These are phyloP conservation scores for Aspergillus ruber DNA, from an alignment of 2,329 filamentous ascomycete species.

Conservation along the genomic window DNA sequence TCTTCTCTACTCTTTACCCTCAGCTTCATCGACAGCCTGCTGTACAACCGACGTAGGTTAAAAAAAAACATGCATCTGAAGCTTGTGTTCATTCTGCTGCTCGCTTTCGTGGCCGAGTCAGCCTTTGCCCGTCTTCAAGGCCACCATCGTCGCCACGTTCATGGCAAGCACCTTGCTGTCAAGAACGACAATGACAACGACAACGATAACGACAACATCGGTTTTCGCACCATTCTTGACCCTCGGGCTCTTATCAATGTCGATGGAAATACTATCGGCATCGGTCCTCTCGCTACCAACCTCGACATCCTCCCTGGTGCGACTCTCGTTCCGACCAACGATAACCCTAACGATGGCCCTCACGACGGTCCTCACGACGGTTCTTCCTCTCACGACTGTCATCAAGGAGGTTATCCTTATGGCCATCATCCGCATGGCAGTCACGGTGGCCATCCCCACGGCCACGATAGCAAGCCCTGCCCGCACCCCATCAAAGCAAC, in stretches of 20 bases:
- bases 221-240: neutral
- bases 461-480: neutral
- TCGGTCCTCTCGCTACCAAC: neutral
- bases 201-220: neutral
- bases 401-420: neutral
- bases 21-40: neutral
- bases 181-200: neutral
- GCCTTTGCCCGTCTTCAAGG: slow-evolving; percentile 21
- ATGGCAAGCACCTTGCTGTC: slow-evolving; percentile 6
- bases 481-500: slow-evolving; percentile 3
- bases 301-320: neutral
- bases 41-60: neutral
- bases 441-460: neutral
- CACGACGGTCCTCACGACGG: neutral
- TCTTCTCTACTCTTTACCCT: neutral
- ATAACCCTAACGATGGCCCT: neutral
- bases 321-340: neutral
- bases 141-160: slow-evolving; percentile 19
- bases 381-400: neutral
- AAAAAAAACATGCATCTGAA: neutral
- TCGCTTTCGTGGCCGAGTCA: slow-evolving; percentile 18
- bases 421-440: neutral
- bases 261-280: neutral
- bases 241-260: neutral
- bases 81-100: slow-evolving; percentile 8